A percentile compares a stretch with the other conserved stretches of the same genome.
These are phyloP conservation scores for Aspergillus saccharolyticus DNA, from an alignment of 495 filamentous ascomycete genomes.

Conservation along the genomic window DNA sequence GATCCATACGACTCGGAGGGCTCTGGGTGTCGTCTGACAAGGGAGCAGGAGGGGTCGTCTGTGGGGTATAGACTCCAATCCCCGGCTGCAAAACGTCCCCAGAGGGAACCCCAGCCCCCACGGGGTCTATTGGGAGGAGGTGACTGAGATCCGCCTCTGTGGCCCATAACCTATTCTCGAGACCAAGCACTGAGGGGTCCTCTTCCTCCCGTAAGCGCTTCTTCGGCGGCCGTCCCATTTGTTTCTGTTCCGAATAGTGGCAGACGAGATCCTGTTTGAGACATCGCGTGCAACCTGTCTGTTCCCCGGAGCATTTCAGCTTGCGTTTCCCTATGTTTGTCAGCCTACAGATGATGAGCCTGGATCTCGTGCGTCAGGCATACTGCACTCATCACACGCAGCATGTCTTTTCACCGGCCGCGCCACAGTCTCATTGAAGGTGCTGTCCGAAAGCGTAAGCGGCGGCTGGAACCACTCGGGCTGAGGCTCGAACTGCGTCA, in stretches of 20 bases:
- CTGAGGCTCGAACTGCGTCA: neutral
- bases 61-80: constrained; percentile 14
- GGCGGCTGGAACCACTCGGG: constrained; percentile 7
- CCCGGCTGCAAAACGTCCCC: constrained; percentile 3
- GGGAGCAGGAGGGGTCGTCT: constrained; percentile 19
- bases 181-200: constrained; percentile 12
- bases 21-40: constrained; percentile 26
- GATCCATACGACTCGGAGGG: constrained; percentile 26
- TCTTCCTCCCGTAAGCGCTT: constrained; percentile 36
- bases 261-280: constrained; percentile 38
- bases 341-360: constrained; percentile 10
- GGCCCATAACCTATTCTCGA: constrained; percentile 23
- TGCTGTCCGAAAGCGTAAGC: constrained; percentile 2
- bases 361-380: constrained; percentile 12
- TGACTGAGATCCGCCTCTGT: constrained; percentile 17
- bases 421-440: constrained; percentile 7
- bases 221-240: constrained; percentile 46
- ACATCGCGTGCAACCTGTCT: constrained; percentile 39
- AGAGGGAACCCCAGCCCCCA: constrained; percentile 11
- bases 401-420: constrained; percentile 33
- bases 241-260: constrained; percentile 45
- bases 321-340: constrained; percentile 38
- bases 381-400: constrained; percentile 43
- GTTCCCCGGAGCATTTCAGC: constrained; percentile 45
- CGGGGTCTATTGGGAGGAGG: constrained; percentile 12